Base-by-base conservation (phyloP, 2,329 filamentous ascomycete species). In the Fusarium buharicum region DNA sequence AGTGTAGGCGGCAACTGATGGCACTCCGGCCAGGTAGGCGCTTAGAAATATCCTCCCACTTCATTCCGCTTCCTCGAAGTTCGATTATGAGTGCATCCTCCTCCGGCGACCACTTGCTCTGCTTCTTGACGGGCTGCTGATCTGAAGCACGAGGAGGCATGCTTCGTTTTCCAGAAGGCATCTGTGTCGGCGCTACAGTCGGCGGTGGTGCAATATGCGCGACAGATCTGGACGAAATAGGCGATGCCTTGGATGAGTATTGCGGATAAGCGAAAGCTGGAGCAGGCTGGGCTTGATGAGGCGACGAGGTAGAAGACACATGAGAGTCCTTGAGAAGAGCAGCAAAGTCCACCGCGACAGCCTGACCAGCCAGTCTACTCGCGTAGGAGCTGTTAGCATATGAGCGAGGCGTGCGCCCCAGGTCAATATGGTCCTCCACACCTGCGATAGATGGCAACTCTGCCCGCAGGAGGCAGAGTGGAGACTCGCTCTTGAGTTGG, bases 1-100 rank as follows among this genome's bases (percentile, higher is more conserved):
- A 98, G 73, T 97, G 93, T 47, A 98, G 83, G 38, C 94, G 89
- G 76, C 94, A 98, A 70, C 93, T 96, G 71, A 97, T 97, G 54
- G 93, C 90, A 77, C 93, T 97, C 69, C 95, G 87, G 61, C 94
- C 94, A 3, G 93, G 93, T 45, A 98, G 81, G 50, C 90, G 86
- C 79, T 94, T 96, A 61, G 92, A 96, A 70, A 98, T 97, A 76
- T 98, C 94, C 74, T 98, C 94, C 95, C 94, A 98, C 75, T 98
- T 98, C 92, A 97, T 97, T 9, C 92, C 91, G 69, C 89, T 89
- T 33, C 92, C 92, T 55, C 94, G 87, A 61, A 98, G 85, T 75
- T 96, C 91, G 70, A 97, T 97, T 69, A 97, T 97, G 44, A 95
- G 81, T n/a, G 90, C 87, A 76, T 98, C 93, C 76, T 98, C 94